phyloP scores from a whole-genome alignment of 345 rosid genomes.

The Citrus medica region DNA sequence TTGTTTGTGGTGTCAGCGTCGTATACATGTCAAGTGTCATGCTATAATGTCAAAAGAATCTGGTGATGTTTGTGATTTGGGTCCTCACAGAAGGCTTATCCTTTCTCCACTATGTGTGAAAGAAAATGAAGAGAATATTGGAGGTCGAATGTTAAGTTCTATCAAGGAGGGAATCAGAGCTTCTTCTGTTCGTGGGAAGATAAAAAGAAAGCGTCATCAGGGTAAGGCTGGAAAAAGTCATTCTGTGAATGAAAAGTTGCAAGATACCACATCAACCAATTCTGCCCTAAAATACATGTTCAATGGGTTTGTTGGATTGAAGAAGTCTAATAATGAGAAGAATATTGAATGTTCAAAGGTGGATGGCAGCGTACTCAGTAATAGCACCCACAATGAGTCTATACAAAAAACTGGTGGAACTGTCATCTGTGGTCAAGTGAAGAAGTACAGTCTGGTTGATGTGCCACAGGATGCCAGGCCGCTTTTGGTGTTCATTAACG shows the following conservation, averaged over 20 bases:
- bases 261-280: constrained; percentile 34
- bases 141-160: constrained; percentile 35
- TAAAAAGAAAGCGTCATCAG: constrained; percentile 38
- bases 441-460: constrained; percentile 45
- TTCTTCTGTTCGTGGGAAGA: constrained; percentile 38
- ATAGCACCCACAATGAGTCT: constrained; percentile 29
- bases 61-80: constrained; percentile 63
- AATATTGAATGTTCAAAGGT: constrained; percentile 33
- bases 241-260: constrained; percentile 34
- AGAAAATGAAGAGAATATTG: constrained; percentile 31
- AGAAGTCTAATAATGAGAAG: constrained; percentile 43
- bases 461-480: constrained; percentile 67
- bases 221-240: constrained; percentile 36
- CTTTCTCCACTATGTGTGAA: constrained; percentile 64
- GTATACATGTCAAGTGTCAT: constrained; percentile 64
- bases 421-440: constrained; percentile 22
- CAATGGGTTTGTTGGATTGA: constrained; percentile 41
- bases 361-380: constrained; percentile 24
- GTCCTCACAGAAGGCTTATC: constrained; percentile 54
- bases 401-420: constrained; percentile 33
- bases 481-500: constrained; percentile 71
- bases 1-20: constrained; percentile 72
- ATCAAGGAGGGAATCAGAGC: constrained; percentile 34
- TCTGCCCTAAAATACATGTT: constrained; percentile 27
- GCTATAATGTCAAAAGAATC: constrained; percentile 55